Base-by-base conservation (phyloP, 345 rosid genomes). In the Excoecaria cochinchinensis region DNA sequence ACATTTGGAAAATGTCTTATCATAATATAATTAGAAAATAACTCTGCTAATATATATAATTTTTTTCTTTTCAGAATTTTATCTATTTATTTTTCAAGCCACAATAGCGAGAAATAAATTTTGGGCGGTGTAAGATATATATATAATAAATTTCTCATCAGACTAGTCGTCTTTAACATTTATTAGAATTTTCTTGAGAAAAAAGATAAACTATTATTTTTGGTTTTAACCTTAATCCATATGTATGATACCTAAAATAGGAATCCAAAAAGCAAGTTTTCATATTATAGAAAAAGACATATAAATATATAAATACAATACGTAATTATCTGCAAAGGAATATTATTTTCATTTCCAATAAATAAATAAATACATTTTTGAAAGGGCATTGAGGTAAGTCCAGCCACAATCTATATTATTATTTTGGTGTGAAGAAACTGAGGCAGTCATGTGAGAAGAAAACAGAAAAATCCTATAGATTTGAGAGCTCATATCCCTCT, bases 401-500 rank as follows among this genome's bases (percentile, higher is more conserved):
- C 76, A 58, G 16, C 48, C 15, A 60, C 21, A 71, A 58, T 76
- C n/a, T 70, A 67, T 74, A 73, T 67, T 74, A 73, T 78, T 31
- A 65, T 74, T 69, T 66, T 65, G 61, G 24, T 69, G 80, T 52
- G 78, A 69, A 78, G 83, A 55, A 76, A 80, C 74, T 74, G 80
- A 72, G 79, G 80, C 25, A 79, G 82, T 80, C 87, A 84, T 81
- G 86, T 77, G 85, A 69, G 82, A 78, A 76, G 77, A 73, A 70
- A 79, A 75, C 75, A 77, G 79, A 50, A 78, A 74, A 85, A 72
- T 74, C 81, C 77, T 81, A 68, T 68, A 62, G 81, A 81, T 79
- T 81, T 81, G 78, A 73, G 81, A 81, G 82, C 82, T 84, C 87
- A 64, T 1, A 31, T 74, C 69, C 65, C 74, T 36, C 72, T 59